These are phyloP conservation scores for Colletotrichum shisoi DNA, from an alignment of 2,329 filamentous ascomycete genomes.

Conservation along the genomic window DNA sequence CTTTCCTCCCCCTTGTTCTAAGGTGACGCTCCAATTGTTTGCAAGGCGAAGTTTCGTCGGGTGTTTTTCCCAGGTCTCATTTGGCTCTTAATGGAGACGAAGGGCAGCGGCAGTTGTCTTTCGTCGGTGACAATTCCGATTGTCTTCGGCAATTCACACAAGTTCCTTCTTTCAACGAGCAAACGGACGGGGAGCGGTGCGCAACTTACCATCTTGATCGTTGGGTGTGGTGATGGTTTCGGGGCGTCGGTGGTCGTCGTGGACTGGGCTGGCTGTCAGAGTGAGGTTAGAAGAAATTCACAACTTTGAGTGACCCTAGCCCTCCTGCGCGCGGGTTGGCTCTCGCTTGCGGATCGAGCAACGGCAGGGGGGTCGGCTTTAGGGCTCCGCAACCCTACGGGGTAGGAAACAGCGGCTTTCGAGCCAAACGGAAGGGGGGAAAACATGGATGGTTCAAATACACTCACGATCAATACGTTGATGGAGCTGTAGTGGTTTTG, in stretches of 20 bases:
- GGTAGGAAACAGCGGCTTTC: conserved; percentile 21
- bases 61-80: too few species aligned
- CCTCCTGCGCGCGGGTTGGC: conserved; percentile 48
- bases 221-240: conserved; percentile 63
- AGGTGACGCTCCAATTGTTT: conserved; percentile 12
- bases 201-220: conserved; percentile 65
- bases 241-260: conserved; percentile 53
- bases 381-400: conserved; percentile 54
- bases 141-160: neutral
- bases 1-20: neutral
- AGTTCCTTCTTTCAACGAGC: conserved; percentile 6
- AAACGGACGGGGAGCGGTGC: conserved; percentile 41
- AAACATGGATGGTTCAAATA: conserved; percentile 6
- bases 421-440: conserved; percentile 20
- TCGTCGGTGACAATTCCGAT: conserved; percentile 8
- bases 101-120: conserved; percentile 1
- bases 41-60: conserved; percentile 16
- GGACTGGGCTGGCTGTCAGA: conserved; percentile 46
- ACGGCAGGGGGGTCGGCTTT: conserved; percentile 44
- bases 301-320: conserved; percentile 55
- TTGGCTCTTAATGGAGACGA: neutral
- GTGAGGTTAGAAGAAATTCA: conserved; percentile 53
- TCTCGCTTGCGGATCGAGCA: conserved; percentile 57
- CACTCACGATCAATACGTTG: conserved; percentile 2
- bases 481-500: too few species aligned